These are phyloP conservation scores for Rhizopus arrhizus DNA, from an alignment of 371 early-diverging fungal genomes.

Conservation along the genomic window DNA sequence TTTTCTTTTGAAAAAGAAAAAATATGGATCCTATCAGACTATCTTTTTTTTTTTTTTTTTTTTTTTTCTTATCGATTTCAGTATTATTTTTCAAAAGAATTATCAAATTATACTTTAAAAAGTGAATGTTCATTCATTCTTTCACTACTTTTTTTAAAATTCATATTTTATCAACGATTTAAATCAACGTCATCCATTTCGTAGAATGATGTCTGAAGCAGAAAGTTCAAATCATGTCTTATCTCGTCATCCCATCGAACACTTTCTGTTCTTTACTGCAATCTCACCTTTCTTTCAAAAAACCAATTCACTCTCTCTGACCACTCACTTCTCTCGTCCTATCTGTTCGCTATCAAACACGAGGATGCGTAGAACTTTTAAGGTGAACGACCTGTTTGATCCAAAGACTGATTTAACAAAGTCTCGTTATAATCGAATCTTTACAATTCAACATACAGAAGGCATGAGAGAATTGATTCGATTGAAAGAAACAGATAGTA, in stretches of 20 bases:
- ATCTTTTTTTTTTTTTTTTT: constrained; percentile 3
- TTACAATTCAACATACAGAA: neutral
- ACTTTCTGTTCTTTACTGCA: constrained; percentile 20
- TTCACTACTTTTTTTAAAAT: too few species aligned
- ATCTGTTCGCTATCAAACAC: constrained; percentile 28
- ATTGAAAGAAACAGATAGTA: neutral
- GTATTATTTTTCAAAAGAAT: constrained; percentile 28
- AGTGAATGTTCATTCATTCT: neutral
- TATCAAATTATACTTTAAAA: neutral
- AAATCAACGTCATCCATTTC: constrained; percentile 19
- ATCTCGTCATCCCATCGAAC: constrained; percentile 13
- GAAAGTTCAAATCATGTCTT: constrained; percentile 11
- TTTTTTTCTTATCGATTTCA: constrained; percentile 36
- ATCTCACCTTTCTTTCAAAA: constrained; percentile 20
- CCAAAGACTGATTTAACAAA: too few species aligned
- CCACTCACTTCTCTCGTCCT: constrained; percentile 25
- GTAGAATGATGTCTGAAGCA: constrained; percentile 29
- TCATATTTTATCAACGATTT: constrained; percentile 4
- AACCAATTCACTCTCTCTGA: constrained; percentile 12
- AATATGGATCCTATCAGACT: too few species aligned
- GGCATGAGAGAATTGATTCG: constrained; percentile 21
- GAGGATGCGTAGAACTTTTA: constrained; percentile 7
- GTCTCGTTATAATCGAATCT: constrained; percentile 5
- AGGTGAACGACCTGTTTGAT: neutral
- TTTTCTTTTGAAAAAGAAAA: too few species aligned